Evolutionary conservation across 768 basidiomycete genomes (phyloP), one percentile per base, ranked within the genome.

Genomic region (Suillus plorans): DNA sequence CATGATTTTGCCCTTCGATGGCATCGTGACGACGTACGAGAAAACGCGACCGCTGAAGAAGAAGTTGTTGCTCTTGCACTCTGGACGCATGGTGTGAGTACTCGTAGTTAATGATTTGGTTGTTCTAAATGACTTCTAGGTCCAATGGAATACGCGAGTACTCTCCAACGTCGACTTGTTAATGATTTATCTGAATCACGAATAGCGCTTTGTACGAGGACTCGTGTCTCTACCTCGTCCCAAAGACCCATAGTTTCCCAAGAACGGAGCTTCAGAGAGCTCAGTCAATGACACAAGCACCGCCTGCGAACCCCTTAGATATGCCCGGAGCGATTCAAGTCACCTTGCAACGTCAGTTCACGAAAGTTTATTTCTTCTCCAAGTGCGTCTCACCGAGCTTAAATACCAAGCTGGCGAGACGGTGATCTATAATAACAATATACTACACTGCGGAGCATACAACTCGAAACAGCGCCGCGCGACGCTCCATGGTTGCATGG

Each of bases 141-240:
- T 91, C 0, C 90, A 94, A 76, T 93, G 90, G 90, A 93, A 92
- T 70, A 87, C 89, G 90, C 90, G 78, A 62, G 86, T 77, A 8
- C 44, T 36, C n/a, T 13, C 13, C 45, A 10, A 41, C 7, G 18
- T 9, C n/a, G 39, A 34, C 20, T 39, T 36, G 42, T 58, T 7
- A 13, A 20, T 16, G 49, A 42, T 28, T 31, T 55, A 37, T 47
- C 64, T 39, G 60, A 31, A 53, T 52, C 41, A 18, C n/a, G 37
- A n/a, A 36, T 69, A 90, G 89, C 0, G 90, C 89, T 0, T 77
- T 93, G 37, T 88, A 88, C 67, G 79, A 82, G 47, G 91, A 92
- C 67, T 79, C 82, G 0, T 92, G 89, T 71, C 83, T 94, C 1
- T 90, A 81, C 70, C 76, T 92, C 60, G 89, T 92, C 37, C 92